These are phyloP conservation scores for Aquilaria agallochum DNA, from an alignment of 441 rosid genomes.

Conservation along the genomic window DNA sequence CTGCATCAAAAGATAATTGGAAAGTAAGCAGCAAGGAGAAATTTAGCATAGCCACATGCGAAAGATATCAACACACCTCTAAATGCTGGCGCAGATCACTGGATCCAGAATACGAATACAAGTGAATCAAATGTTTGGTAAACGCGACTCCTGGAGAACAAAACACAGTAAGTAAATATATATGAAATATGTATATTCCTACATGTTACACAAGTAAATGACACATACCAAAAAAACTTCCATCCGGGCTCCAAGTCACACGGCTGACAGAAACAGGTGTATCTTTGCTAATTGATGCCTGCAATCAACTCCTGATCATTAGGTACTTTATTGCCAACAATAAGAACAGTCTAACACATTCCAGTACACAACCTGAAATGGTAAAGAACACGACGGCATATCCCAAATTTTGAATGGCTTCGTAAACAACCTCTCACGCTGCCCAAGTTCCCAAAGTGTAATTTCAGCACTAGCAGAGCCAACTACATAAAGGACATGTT, in stretches of 20 bases:
- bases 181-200: constrained; percentile 4
- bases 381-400: constrained; percentile 35
- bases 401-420: constrained; percentile 82
- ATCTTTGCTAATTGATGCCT: constrained; percentile 62
- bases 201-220: constrained; percentile 4
- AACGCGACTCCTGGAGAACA: constrained; percentile 72
- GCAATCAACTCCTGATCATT: constrained; percentile 21
- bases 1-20: constrained; percentile 33
- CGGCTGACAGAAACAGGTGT: constrained; percentile 58
- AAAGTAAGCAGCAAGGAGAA: constrained; percentile 15
- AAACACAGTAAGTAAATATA: constrained; percentile 22
- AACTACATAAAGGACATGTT: constrained; percentile 49
- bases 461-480: constrained; percentile 82
- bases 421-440: constrained; percentile 59
- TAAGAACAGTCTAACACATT: neutral
- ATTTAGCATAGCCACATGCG: constrained; percentile 7
- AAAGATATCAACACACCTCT: constrained; percentile 50
- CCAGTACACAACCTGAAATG: constrained; percentile 55
- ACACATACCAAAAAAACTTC: constrained; percentile 70
- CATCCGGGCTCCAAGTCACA: constrained; percentile 90
- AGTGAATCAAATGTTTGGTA: constrained; percentile 66
- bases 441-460: constrained; percentile 75
- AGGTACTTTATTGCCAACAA: neutral
- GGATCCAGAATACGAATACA: constrained; percentile 53
- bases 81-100: constrained; percentile 63